Percentiles rank a stretch among this genome's conserved stretches.
phyloP scores from a whole-genome alignment of 257 asterid species.

The Handroanthus guayacan region DNA sequence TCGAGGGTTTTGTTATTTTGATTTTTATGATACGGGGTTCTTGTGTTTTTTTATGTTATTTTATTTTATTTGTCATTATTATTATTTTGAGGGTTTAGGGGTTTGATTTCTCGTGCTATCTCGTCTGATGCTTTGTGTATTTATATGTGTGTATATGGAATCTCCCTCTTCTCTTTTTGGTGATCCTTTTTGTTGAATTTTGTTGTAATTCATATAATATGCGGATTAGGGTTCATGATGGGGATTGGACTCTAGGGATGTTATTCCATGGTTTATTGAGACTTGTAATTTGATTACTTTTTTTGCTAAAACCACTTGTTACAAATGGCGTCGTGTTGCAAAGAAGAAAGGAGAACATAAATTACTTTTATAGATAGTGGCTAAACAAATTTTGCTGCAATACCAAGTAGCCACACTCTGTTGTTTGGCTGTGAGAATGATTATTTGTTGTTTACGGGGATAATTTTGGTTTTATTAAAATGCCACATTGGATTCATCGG shows the following conservation, averaged over 20 bases:
- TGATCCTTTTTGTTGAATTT: not conserved
- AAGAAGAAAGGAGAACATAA: too few species aligned
- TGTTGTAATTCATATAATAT: not conserved
- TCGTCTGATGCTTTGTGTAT: not conserved
- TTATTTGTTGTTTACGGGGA: not conserved
- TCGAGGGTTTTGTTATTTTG: not conserved
- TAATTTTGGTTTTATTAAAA: not conserved
- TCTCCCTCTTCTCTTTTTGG: not conserved
- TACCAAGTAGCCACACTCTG: not conserved
- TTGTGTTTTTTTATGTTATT: not conserved
- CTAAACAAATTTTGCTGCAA: not conserved
- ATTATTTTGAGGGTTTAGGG: not conserved
- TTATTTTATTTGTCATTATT: not conserved
- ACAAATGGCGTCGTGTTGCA: too few species aligned
- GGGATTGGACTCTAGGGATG: not conserved
- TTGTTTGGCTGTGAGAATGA: slow-evolving; percentile 3
- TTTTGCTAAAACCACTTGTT: not conserved
- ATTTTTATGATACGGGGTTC: not conserved
- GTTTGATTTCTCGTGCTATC: not conserved
- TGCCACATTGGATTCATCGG: not conserved
- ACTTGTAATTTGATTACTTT: not conserved
- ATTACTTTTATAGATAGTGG: too few species aligned
- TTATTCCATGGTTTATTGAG: not conserved
- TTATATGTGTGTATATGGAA: not conserved
- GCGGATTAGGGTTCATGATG: not conserved